Conservation (phyloP, 2,329 filamentous ascomycete species). For the Trichoderma cornu-damae region DNA sequence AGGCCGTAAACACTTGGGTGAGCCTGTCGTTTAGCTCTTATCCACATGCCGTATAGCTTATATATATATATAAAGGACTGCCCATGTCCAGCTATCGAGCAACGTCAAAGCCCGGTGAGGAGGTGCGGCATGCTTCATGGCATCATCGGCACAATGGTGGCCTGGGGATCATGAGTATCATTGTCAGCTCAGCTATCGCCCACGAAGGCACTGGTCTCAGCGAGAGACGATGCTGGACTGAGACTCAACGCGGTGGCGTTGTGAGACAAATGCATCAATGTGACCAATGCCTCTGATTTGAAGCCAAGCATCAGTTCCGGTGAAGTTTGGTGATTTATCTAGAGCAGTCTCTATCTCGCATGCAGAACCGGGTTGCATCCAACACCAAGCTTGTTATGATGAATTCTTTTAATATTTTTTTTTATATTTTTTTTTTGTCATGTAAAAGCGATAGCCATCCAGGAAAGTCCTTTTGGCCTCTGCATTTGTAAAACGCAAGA, state of each 20-base stretch:
- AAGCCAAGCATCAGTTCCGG: neutral
- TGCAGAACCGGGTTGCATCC: too few species aligned
- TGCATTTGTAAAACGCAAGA: too few species aligned
- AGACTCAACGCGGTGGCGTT: neutral
- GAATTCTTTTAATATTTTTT: too few species aligned
- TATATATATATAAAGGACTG: neutral
- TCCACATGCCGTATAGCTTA: neutral
- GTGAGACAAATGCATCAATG: neutral
- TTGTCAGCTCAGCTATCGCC: neutral
- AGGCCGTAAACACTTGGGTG: neutral
- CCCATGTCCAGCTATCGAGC: neutral
- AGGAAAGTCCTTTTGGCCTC: too few species aligned
- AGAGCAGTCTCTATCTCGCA: neutral
- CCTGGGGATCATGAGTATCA: neutral
- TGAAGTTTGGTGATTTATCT: neutral
- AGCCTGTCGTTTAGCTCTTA: neutral
- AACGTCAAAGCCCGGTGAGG: neutral
- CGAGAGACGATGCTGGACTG: neutral
- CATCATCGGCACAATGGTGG: neutral
- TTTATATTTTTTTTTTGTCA: too few species aligned
- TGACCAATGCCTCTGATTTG: neutral
- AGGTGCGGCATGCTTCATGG: neutral
- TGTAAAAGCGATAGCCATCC: too few species aligned
- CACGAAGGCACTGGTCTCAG: neutral
- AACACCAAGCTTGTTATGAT: too few species aligned